These are phyloP conservation scores for Chaetomium sp. DNA, from an alignment of 2,329 filamentous ascomycete species.

Conservation along the genomic window DNA sequence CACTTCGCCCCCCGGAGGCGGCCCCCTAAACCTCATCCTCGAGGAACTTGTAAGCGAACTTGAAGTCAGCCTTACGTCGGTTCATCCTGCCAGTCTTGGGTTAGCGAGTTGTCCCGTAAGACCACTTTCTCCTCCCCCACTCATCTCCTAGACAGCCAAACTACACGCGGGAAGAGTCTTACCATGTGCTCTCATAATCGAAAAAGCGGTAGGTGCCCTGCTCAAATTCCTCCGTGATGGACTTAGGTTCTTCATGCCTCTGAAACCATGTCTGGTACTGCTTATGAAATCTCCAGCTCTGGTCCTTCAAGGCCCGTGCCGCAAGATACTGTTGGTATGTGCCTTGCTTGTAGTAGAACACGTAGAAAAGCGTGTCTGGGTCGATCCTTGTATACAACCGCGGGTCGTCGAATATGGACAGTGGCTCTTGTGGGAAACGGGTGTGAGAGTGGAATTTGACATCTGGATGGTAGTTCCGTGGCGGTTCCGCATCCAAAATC, in stretches of 20 bases:
- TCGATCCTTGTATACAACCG: slow-evolving; percentile 83
- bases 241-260: slow-evolving; percentile 95
- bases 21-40: slow-evolving; percentile 68
- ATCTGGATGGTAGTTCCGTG: slow-evolving; percentile 77
- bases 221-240: slow-evolving; percentile 96
- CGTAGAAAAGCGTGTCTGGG: slow-evolving; percentile 93
- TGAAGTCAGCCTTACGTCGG: slow-evolving; percentile 93
- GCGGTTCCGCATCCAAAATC: slow-evolving; percentile 70
- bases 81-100: slow-evolving; percentile 72
- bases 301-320: slow-evolving; percentile 93
- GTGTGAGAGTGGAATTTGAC: slow-evolving; percentile 61
- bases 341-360: slow-evolving; percentile 98
- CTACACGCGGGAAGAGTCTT: slow-evolving; percentile 32
- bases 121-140: too few species aligned
- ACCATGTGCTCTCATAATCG: slow-evolving; percentile 99
- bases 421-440: slow-evolving; percentile 88
- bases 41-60: slow-evolving; percentile 95
- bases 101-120: slow-evolving; percentile 5
- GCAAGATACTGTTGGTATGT: slow-evolving; percentile 93
- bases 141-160: too few species aligned
- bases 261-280: slow-evolving; percentile 99
- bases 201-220: slow-evolving; percentile 99
- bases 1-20: too few species aligned
- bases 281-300: slow-evolving; percentile 99
- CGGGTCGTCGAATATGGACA: slow-evolving; percentile 86